These are phyloP conservation scores for Cardiospermum halicacabum DNA, from an alignment of 345 rosid genomes.

Conservation along the genomic window DNA sequence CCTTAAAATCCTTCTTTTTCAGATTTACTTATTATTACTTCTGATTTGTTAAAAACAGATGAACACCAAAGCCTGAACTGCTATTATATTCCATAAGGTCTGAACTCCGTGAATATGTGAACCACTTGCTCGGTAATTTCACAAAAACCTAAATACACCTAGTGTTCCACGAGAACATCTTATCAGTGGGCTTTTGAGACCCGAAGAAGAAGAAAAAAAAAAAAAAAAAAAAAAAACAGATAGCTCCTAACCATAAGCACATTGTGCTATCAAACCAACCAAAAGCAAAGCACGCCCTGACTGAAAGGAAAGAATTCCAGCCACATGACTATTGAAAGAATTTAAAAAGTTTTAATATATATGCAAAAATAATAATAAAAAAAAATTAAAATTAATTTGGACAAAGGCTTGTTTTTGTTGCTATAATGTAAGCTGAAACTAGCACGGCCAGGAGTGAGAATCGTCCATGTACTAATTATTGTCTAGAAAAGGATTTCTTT, in stretches of 20 bases:
- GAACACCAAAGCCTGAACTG: not conserved
- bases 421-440: not conserved
- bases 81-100: not conserved
- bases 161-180: not conserved
- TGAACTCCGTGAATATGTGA: not conserved
- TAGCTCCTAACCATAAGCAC: constrained; percentile 1
- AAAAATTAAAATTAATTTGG: no score
- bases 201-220: no score
- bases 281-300: not conserved
- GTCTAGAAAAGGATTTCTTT: not conserved
- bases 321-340: not conserved
- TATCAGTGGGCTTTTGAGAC: not conserved
- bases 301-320: not conserved
- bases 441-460: not conserved
- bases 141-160: not conserved
- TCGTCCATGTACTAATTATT: not conserved
- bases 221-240: no score
- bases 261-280: not conserved
- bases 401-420: no score
- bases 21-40: not conserved
- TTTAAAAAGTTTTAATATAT: not conserved
- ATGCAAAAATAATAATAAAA: no score
- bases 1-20: not conserved
- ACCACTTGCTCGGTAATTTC: not conserved
- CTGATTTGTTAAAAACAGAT: not conserved